These are phyloP conservation scores for Straminergon stramineum DNA, from an alignment of 225 moss, liverwort and hornwort species.

Conservation along the genomic window DNA sequence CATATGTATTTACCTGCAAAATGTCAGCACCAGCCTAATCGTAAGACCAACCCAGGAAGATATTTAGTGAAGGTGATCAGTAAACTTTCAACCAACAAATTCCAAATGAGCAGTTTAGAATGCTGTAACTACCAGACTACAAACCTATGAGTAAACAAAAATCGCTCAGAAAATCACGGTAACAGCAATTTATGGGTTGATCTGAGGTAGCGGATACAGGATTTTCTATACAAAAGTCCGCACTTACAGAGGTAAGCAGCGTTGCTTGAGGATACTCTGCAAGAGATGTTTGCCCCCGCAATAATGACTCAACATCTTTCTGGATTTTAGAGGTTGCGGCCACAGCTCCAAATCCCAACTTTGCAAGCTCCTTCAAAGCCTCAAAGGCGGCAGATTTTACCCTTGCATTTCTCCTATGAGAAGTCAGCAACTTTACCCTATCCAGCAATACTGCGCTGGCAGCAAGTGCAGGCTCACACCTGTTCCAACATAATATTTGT, in stretches of 20 bases:
- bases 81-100: not conserved
- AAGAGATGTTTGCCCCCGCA: conserved; percentile 65
- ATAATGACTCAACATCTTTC: conserved; percentile 25
- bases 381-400: conserved; percentile 62
- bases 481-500: conserved; percentile 16
- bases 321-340: conserved; percentile 13
- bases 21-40: not conserved
- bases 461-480: conserved; percentile 61
- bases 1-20: conserved; percentile 47
- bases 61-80: not conserved
- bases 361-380: conserved; percentile 46
- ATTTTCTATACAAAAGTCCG: not conserved
- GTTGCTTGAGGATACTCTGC: conserved; percentile 82
- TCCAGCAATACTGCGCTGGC: conserved; percentile 55
- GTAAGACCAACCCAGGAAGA: not conserved
- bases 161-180: not conserved
- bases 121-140: not conserved
- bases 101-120: not conserved
- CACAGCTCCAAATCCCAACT: conserved; percentile 33
- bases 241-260: conserved; percentile 84
- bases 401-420: conserved; percentile 56
- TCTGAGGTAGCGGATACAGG: not conserved
- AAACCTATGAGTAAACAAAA: not conserved
- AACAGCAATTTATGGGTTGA: not conserved
- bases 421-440: conserved; percentile 38